A percentile compares a stretch with the other conserved stretches of the same genome.
Evolutionary conservation across 1,284 basidiomycete genomes (phyloP).

Genomic region (Melampsora larici-populina): DNA sequence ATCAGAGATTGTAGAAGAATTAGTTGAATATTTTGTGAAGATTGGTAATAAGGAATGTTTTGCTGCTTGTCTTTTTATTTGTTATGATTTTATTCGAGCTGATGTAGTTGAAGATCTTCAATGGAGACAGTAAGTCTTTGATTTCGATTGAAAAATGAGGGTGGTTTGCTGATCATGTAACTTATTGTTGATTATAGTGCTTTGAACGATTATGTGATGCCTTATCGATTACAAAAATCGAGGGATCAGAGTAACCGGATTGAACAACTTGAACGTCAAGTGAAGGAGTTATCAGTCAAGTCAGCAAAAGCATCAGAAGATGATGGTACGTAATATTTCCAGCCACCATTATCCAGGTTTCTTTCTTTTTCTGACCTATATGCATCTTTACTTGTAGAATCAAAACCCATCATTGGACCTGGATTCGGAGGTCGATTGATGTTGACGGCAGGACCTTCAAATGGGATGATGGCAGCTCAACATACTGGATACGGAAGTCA

Average conservation of each 20-base stretch:
- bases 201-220: constrained; percentile 46
- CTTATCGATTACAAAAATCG: constrained; percentile 48
- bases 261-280: constrained; percentile 72
- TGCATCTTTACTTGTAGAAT: constrained; percentile 57
- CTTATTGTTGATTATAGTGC: constrained; percentile 13
- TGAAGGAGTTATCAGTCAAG: constrained; percentile 74
- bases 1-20: constrained; percentile 84
- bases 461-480: constrained; percentile 42
- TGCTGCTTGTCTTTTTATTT: constrained; percentile 67
- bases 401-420: constrained; percentile 64
- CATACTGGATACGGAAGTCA: constrained; percentile 30
- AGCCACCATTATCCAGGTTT: neutral
- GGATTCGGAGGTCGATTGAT: constrained; percentile 45
- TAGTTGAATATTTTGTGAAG: constrained; percentile 71
- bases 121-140: constrained; percentile 96
- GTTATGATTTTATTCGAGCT: constrained; percentile 82
- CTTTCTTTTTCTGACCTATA: neutral
- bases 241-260: constrained; percentile 57
- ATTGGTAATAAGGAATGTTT: constrained; percentile 99
- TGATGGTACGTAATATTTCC: constrained; percentile 52
- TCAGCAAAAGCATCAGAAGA: constrained; percentile 79
- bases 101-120: constrained; percentile 91
- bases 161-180: constrained; percentile 53
- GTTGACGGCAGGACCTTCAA: constrained; percentile 46
- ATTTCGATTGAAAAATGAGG: constrained; percentile 55